Base-by-base conservation (phyloP, 73 alveolate genomes). In the Blepharisma japonicum region DNA sequence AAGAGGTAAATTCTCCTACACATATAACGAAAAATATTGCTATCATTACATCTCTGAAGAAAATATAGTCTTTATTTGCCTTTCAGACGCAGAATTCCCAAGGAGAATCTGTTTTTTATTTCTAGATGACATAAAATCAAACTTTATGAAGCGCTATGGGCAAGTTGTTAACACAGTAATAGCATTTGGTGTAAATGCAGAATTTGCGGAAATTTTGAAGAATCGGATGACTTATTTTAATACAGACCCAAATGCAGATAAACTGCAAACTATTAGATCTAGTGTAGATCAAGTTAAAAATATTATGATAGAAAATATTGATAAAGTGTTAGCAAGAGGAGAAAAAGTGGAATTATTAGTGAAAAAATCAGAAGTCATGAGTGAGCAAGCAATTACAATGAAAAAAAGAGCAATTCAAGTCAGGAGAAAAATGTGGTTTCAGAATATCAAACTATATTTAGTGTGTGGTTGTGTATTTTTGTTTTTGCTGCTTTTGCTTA, bases 111-210 rank as follows among this genome's bases (percentile, higher is more conserved):
- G 71, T 5, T 70, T 70, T 70, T 25, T 70, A 9, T 70, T 70
- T 45, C 42, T 70, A n/a, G 80, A 70, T 2, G 80, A 70, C 5
- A 25, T 70, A 9, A 70, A 47, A 70, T 14, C 18, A 8, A 47
- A 70, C 14, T 70, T 70, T 25, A 9, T 70, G 11, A 45, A 38
- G 45, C 23, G 46, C 23, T 70, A 70, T 45, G 70, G 76, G 14
- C 11, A 45, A 4, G 23, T 45, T n/a, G 66, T 45, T 45, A 70
- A 70, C 20, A n/a, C 56, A 8, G 46, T 25, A 18, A 47, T 70
- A 38, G 25, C 80, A 72, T 70, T 70, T 70, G 80, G 80, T 38
- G 42, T 70, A 9, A 18, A 70, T 61, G 14, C 74, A 39, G 80
- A 70, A 45, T 70, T 45, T 45, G 68, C n/a, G 0, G 42, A n/a